Percentiles rank a stretch among this genome's conserved stretches.
Evolutionary conservation across 2,329 filamentous ascomycete species (phyloP).

Genomic region (Penicillium digitatum): DNA sequence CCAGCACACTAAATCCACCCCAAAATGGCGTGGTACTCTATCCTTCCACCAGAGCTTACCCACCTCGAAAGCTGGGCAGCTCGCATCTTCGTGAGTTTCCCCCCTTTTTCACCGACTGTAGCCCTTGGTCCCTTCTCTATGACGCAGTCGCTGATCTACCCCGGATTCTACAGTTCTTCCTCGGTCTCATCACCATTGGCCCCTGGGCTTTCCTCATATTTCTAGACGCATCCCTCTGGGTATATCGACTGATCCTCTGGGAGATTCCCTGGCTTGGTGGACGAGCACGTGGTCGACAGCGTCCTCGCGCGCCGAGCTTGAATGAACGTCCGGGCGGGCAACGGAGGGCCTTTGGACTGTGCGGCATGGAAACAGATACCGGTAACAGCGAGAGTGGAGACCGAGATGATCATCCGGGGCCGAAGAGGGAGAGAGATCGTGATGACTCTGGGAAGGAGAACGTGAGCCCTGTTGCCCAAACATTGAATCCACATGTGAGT

Average conservation of each 20-base stretch:
- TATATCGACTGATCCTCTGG: slow-evolving; percentile 56
- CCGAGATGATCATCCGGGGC: background rate
- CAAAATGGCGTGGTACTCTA: slow-evolving; percentile 62
- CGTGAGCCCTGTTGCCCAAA: slow-evolving; percentile 4
- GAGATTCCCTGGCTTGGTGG: slow-evolving; percentile 60
- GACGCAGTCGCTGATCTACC: background rate
- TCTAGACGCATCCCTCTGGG: slow-evolving; percentile 62
- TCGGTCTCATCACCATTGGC: slow-evolving; percentile 58
- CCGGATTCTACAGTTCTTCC: slow-evolving; percentile 49
- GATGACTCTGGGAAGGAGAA: slow-evolving; percentile 12
- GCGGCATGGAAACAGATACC: slow-evolving; percentile 17
- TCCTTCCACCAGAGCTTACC: slow-evolving; percentile 57
- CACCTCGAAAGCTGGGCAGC: slow-evolving; percentile 60
- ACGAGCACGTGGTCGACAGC: slow-evolving; percentile 55
- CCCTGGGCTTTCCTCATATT: slow-evolving; percentile 60
- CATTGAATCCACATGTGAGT: slow-evolving; percentile 1
- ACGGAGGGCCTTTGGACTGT: slow-evolving; percentile 29
- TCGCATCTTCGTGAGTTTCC: slow-evolving; percentile 57
- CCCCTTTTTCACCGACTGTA: background rate
- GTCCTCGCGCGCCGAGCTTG: slow-evolving; percentile 60
- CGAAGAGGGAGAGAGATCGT: background rate
- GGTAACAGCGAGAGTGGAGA: slow-evolving; percentile 10
- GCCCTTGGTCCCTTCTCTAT: background rate
- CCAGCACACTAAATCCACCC: background rate
- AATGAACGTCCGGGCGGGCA: slow-evolving; percentile 54